These are phyloP conservation scores for Sarcocystis neurona DNA, from an alignment of 169 alveolate species.

Conservation along the genomic window DNA sequence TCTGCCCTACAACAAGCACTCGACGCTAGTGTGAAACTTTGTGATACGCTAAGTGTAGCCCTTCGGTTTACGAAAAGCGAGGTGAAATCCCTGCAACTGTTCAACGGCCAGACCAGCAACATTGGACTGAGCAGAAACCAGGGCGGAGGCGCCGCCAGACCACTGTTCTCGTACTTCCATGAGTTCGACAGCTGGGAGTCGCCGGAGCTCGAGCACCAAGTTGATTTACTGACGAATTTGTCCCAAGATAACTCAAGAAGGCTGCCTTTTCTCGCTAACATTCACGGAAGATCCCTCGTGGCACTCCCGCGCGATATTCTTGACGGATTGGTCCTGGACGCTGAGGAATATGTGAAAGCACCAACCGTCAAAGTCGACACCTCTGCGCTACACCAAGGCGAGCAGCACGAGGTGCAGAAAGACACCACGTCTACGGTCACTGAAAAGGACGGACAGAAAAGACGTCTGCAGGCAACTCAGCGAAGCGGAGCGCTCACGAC, in stretches of 20 bases:
- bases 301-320: constrained; percentile 7
- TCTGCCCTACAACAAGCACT: constrained; percentile 8
- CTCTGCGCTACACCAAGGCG: neutral
- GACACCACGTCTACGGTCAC: neutral
- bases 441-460: neutral
- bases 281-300: constrained; percentile 15
- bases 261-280: constrained; percentile 9
- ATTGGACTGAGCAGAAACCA: too few species aligned
- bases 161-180: too few species aligned
- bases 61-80: constrained; percentile 5
- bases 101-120: neutral
- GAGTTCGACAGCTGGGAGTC: too few species aligned
- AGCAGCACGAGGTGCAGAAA: neutral
- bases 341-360: too few species aligned
- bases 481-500: neutral
- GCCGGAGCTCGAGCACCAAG: too few species aligned
- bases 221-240: too few species aligned
- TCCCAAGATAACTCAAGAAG: too few species aligned
- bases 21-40: constrained; percentile 32
- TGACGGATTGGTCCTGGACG: too few species aligned
- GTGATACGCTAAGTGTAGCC: constrained; percentile 6
- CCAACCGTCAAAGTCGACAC: neutral
- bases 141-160: too few species aligned
- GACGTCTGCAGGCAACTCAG: neutral
- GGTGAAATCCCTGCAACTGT: constrained; percentile 20